Evolutionary conservation across 805 yeast genomes (phyloP).

Genomic region (Ogataea methylovora): DNA sequence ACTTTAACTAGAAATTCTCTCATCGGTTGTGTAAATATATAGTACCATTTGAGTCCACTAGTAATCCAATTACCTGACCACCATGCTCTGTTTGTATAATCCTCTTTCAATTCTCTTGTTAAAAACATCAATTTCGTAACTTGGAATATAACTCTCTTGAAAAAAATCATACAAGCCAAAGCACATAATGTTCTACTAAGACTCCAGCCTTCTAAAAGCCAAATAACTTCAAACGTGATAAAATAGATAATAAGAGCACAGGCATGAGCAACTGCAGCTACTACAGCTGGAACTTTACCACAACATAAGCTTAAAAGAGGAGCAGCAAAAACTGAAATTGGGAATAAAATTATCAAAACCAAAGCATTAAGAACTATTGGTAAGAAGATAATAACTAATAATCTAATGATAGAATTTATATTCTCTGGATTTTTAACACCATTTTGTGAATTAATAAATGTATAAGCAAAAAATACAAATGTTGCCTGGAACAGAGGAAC

Average conservation of each 20-base stretch:
- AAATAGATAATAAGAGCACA: conserved; percentile 27
- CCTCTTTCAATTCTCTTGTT: conserved; percentile 35
- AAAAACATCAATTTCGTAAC: conserved; percentile 24
- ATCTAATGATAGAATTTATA: conserved; percentile 54
- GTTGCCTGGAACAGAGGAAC: conserved; percentile 66
- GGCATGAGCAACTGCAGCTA: conserved; percentile 35
- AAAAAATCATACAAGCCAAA: conserved; percentile 27
- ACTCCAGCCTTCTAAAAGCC: conserved; percentile 36
- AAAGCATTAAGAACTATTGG: conserved; percentile 39
- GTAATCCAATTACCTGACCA: conserved; percentile 47
- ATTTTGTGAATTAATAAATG: conserved; percentile 79
- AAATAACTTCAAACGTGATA: conserved; percentile 27
- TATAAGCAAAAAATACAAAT: conserved; percentile 63
- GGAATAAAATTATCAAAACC: conserved; percentile 25
- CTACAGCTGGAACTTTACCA: conserved; percentile 18
- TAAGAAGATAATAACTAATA: conserved; percentile 41
- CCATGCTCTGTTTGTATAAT: conserved; percentile 39
- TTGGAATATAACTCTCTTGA: conserved; percentile 30
- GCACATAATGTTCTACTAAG: conserved; percentile 31
- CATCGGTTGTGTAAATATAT: conserved; percentile 32
- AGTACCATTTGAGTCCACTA: conserved; percentile 15
- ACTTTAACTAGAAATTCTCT: conserved; percentile 40
- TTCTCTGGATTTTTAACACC: conserved; percentile 54
- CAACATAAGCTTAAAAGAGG: conserved; percentile 28
- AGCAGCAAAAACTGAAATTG: conserved; percentile 30